Base-by-base conservation (phyloP, 179 eudicot species). In the Beta lomatogona region DNA sequence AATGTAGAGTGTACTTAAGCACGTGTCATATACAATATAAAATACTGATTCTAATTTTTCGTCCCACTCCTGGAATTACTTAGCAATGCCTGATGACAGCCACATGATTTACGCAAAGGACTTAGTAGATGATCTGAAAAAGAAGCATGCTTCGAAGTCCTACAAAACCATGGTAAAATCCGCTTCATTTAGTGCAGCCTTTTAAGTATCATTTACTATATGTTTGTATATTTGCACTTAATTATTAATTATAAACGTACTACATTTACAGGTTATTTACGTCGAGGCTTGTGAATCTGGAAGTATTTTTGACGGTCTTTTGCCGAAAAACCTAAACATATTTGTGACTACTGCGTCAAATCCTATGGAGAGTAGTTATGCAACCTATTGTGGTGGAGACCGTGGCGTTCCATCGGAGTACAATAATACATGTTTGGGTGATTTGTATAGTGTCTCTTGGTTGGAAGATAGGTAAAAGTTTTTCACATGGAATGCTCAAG, bases 261-360 rank as follows among this genome's bases (percentile, higher is more conserved):
- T 58, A 18, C n/a, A 58, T 58, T 14, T 58, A 16, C 71, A 91
- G 97, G 97, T 91, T 14, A 84, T 93, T 78, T 93, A 93, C 57
- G 70, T 93, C 4, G 97, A 93, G 89, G 93, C 97, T 25, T 93
- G 97, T 77, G 95, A 93, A 80, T 82, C 94, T 31, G 97, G 97
- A 72, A 93, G 97, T 68, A 86, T 93, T 12, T 93, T 92, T 79
- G 94, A 91, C 7, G 95, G 97, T 36, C 77, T 93, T 58, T 82
- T 92, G 85, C 91, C 97, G 0, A 71, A 76, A 73, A 87, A 87
- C 78, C 46, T 92, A 46, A 85, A 87, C 77, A 91, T 93, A 22
- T 93, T 91, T 46, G 95, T 80, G 58, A 89, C 89, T 22, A 93
- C 97, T 3, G 94, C 97, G 10, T 87, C 97, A 65, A 89, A 90